Percentiles rank a stretch among this genome's conserved stretches.
Evolutionary conservation across 768 basidiomycete genomes (phyloP).

Genomic region (Amanita rubescens): DNA sequence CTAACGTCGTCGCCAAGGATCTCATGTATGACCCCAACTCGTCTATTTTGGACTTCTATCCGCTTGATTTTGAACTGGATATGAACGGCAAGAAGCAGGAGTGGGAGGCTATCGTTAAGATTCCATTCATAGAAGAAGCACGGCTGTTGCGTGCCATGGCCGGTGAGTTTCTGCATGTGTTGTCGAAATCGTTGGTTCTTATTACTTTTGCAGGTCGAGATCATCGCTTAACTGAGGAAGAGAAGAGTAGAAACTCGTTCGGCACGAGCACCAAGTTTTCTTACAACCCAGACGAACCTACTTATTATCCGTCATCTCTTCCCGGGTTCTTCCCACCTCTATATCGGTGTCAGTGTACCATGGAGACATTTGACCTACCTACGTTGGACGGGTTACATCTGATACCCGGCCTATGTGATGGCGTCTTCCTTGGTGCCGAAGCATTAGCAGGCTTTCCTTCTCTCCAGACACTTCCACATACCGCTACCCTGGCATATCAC

Average conservation of each 20-base stretch:
- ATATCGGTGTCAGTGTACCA: slow-evolving; percentile 67
- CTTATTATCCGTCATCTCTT: slow-evolving; percentile 80
- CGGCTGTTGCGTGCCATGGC: slow-evolving; percentile 79
- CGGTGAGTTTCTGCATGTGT: slow-evolving; percentile 33
- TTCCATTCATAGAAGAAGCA: slow-evolving; percentile 89
- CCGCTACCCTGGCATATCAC: slow-evolving; percentile 71
- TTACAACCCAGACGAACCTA: slow-evolving; percentile 57
- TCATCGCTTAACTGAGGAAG: slow-evolving; percentile 67
- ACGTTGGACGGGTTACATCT: slow-evolving; percentile 81
- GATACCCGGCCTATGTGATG: slow-evolving; percentile 80
- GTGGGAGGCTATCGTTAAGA: slow-evolving; percentile 99
- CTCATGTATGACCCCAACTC: slow-evolving; percentile 83
- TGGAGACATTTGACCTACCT: slow-evolving; percentile 83
- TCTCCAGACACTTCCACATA: slow-evolving; percentile 79
- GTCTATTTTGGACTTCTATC: slow-evolving; percentile 92
- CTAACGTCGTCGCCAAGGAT: slow-evolving; percentile 42
- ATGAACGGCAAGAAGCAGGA: slow-evolving; percentile 97
- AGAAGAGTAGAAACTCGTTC: slow-evolving; percentile 65
- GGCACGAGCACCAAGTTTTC: slow-evolving; percentile 78
- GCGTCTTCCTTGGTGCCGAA: slow-evolving; percentile 76
- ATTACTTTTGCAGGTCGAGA: slow-evolving; percentile 54
- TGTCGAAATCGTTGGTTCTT: neutral
- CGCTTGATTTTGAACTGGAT: slow-evolving; percentile 84
- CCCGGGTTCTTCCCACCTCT: slow-evolving; percentile 94
- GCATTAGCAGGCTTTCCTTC: slow-evolving; percentile 97